Base-by-base conservation (phyloP, 176 grass and related monocot genomes). In the Secale cereale region DNA sequence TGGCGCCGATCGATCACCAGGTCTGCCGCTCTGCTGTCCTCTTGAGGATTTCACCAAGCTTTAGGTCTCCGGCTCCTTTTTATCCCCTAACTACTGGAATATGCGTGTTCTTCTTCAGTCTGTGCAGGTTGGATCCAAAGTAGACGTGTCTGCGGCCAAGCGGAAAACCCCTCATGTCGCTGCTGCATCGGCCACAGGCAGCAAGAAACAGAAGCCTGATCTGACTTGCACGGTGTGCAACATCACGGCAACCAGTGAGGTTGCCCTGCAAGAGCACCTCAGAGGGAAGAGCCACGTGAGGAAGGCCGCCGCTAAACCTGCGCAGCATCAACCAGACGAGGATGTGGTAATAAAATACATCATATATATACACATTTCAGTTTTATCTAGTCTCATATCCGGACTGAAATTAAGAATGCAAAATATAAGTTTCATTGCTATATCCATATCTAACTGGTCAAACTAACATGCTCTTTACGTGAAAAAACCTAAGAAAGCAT, bases 141-240 rank as follows among this genome's bases (percentile, higher is more conserved):
- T 26, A 45, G 65, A 50, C 5, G 1, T 10, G 41, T 37, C 22
- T 16, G 45, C 67, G 25, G 20, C 19, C 26, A 89, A 89, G 82
- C 7, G 82, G 26, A 89, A 85, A 61, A 80, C 11, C 10, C 59
- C 33, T 9, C 66, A 39, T 19, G 3, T 9, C 25, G 32, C 0
- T 4, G 0, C 27, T 7, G 43, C 22, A 36, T 79, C 27, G 0
- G 45, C 14, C 0, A 79, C 59, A 1, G 45, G 77, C 68, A 75
- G 33, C 59, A 85, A 89, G 77, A 85, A 43, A 45, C 82, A 43
- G 20, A 89, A 75, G 33, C 4, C 11, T 0, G 36, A 23, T 22
- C n/a, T 45, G 70, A 80, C 33, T 22, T 85, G 87, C 67, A 56
- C 16, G 5, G 23, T 74, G 25, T 88, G 87, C 77, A 59, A 68